These are phyloP conservation scores for Astrothelium macrocarpum DNA, from an alignment of 495 filamentous ascomycete species.

Conservation along the genomic window DNA sequence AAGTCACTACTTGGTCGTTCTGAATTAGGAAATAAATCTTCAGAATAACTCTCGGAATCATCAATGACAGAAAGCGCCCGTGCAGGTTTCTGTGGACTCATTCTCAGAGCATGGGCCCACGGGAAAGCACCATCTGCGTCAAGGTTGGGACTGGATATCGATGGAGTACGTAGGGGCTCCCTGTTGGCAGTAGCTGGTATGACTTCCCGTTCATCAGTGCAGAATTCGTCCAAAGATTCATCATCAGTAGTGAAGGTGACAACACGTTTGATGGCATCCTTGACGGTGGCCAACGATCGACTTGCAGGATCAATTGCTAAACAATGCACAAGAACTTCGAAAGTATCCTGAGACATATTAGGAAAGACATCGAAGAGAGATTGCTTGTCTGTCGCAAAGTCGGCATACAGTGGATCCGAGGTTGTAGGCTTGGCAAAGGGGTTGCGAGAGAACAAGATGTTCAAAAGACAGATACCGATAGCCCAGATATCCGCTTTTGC, in stretches of 20 bases:
- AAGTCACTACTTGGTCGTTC: conserved; percentile 42
- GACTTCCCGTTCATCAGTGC: conserved; percentile 56
- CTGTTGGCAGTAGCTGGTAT: conserved; percentile 76
- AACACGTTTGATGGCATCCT: conserved; percentile 63
- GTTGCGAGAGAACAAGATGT: conserved; percentile 91
- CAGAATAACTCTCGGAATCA: conserved; percentile 67
- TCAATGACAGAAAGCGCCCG: conserved; percentile 83
- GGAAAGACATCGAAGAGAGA: conserved; percentile 97
- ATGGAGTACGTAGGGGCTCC: conserved; percentile 91
- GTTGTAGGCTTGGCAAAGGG: conserved; percentile 82
- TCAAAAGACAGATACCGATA: conserved; percentile 88
- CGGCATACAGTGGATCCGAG: conserved; percentile 78
- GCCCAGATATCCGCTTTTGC: conserved; percentile 94
- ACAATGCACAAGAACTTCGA: conserved; percentile 78
- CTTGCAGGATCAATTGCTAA: conserved; percentile 84
- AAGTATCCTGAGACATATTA: conserved; percentile 96
- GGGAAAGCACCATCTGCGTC: conserved; percentile 78
- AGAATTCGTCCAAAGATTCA: conserved; percentile 86
- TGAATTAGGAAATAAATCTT: conserved; percentile 80
- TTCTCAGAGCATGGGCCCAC: conserved; percentile 85
- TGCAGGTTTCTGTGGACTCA: conserved; percentile 58
- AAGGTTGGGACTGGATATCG: conserved; percentile 77
- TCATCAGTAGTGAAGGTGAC: conserved; percentile 94
- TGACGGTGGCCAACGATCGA: conserved; percentile 68
- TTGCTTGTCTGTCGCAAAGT: conserved; percentile 86